Evolutionary conservation across 371 early-diverging fungal genomes (phyloP).

Genomic region (Saksenaea oblongispora): DNA sequence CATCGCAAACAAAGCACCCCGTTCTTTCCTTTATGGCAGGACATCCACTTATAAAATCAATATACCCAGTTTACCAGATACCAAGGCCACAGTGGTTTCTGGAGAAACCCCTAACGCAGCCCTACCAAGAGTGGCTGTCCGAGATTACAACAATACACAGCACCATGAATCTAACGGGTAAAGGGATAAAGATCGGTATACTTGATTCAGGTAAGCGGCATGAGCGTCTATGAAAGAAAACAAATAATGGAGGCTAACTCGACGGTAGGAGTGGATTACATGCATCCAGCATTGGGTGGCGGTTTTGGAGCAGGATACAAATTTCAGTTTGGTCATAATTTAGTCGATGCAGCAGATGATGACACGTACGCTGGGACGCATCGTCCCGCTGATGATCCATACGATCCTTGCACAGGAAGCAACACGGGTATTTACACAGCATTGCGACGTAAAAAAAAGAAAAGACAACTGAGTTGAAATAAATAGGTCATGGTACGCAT

Average conservation of each 20-base stretch:
- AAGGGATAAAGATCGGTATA: constrained; percentile 27
- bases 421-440: constrained; percentile 18
- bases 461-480: not conserved
- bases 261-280: constrained; percentile 50
- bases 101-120: not conserved
- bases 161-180: constrained; percentile 11
- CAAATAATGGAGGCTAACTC: not conserved
- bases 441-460: not conserved
- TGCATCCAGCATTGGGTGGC: constrained; percentile 67
- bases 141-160: constrained; percentile 13
- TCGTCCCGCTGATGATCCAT: constrained; percentile 17
- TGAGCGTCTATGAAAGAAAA: not conserved
- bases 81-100: constrained; percentile 29
- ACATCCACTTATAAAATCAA: constrained; percentile 20
- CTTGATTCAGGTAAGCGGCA: constrained; percentile 24
- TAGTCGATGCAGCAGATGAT: constrained; percentile 25
- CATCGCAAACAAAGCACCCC: constrained; percentile 17
- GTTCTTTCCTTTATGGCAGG: constrained; percentile 19
- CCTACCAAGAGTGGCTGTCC: constrained; percentile 13
- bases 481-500: constrained; percentile 54
- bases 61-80: constrained; percentile 32
- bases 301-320: constrained; percentile 60
- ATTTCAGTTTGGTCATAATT: constrained; percentile 36
- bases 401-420: constrained; percentile 21
- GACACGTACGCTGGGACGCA: constrained; percentile 20